Conservation (phyloP, 2,329 filamentous ascomycete species). For the Byssochlamys sp. region DNA sequence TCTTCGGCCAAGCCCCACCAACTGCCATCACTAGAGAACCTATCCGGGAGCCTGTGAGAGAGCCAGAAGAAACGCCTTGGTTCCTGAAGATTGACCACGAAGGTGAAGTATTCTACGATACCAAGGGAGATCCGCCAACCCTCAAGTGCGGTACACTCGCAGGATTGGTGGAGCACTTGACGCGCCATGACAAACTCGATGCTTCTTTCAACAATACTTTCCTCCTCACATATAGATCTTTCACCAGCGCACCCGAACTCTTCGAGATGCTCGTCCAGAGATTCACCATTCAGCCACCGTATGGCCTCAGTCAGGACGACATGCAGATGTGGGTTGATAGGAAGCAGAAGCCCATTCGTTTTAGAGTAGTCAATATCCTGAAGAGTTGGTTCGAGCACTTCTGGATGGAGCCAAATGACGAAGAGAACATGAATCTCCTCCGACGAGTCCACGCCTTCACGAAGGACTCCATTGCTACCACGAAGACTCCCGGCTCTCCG, state of each 20-base stretch:
- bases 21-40: conserved; percentile 29
- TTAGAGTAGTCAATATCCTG: conserved; percentile 91
- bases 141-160: conserved; percentile 83
- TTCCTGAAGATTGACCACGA: conserved; percentile 82
- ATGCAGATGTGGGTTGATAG: conserved; percentile 81
- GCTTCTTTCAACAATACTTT: conserved; percentile 96
- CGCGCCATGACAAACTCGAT: conserved; percentile 88
- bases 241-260: conserved; percentile 79
- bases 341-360: conserved; percentile 92
- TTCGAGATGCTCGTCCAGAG: conserved; percentile 87
- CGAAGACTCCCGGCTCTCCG: conserved; percentile 78
- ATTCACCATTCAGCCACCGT: conserved; percentile 84
- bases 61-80: conserved; percentile 68
- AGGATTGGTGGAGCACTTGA: conserved; percentile 87
- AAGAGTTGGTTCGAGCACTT: conserved; percentile 98
- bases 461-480: conserved; percentile 81
- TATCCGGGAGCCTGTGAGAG: conserved; percentile 35
- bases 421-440: conserved; percentile 75
- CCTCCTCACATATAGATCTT: conserved; percentile 89
- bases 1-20: conserved; percentile 39
- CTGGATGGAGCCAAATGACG: conserved; percentile 93
- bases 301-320: conserved; percentile 64
- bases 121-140: conserved; percentile 62
- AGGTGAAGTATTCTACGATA: conserved; percentile 79
- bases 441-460: conserved; percentile 84